Evolutionary conservation across 2,329 filamentous ascomycete genomes (phyloP).

Genomic region (Kalmusia sp.): DNA sequence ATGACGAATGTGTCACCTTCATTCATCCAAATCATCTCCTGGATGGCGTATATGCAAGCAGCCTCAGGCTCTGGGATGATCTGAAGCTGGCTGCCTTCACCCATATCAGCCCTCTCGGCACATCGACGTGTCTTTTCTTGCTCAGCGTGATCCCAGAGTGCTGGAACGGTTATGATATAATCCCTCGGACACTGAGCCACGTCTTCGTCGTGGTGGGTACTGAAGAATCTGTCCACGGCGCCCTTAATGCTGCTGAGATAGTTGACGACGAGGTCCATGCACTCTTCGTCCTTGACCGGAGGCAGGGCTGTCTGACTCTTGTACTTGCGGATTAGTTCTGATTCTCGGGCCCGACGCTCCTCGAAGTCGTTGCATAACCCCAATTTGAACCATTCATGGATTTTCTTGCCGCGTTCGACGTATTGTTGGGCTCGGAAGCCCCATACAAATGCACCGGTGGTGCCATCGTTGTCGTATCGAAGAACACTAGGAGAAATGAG

Average conservation of each 20-base stretch:
- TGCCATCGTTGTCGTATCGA: neutral
- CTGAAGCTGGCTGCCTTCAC: constrained; percentile 2
- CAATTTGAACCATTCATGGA: constrained; percentile 7
- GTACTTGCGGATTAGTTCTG: constrained; percentile 7
- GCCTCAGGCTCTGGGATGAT: constrained; percentile 9
- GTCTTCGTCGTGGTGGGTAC: neutral
- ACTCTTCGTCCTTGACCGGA: neutral
- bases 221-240: neutral
- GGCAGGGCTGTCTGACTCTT: constrained; percentile 1
- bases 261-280: constrained; percentile 6
- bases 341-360: constrained; percentile 2
- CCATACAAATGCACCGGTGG: neutral
- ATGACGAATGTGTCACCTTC: constrained; percentile 7
- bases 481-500: neutral
- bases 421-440: neutral
- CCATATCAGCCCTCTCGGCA: constrained; percentile 8
- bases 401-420: neutral
- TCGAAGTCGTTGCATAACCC: constrained; percentile 6
- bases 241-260: constrained; percentile 4
- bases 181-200: constrained; percentile 2
- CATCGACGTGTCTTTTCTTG: constrained; percentile 4
- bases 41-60: constrained; percentile 7
- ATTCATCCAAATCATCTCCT: neutral
- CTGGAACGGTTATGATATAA: constrained; percentile 6
- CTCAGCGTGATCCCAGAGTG: constrained; percentile 6